Evolutionary conservation across 192 early-diverging fungal genomes (phyloP).

Genomic region (Polychytrium aggregatum): DNA sequence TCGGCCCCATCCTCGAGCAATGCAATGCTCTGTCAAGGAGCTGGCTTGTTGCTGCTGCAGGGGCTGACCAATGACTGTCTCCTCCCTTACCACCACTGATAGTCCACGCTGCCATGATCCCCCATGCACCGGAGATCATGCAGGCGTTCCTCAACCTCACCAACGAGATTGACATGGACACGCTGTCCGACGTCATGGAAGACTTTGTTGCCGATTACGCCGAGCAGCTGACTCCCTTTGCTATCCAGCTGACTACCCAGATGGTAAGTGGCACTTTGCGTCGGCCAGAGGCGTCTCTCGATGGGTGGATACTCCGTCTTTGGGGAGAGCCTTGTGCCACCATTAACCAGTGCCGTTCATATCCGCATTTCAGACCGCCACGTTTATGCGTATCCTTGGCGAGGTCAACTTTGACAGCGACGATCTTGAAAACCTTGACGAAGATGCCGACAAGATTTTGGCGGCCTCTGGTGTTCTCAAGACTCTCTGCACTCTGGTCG

Average conservation of each 20-base stretch:
- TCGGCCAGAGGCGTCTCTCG: no score
- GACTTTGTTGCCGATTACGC: constrained; percentile 85
- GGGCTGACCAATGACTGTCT: not conserved
- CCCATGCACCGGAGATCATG: constrained; percentile 78
- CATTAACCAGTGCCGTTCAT: no score
- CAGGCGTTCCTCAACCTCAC: constrained; percentile 74
- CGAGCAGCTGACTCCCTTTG: constrained; percentile 83
- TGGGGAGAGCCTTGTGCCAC: no score
- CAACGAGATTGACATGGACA: constrained; percentile 90
- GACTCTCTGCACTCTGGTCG: constrained; percentile 77
- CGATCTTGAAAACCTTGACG: constrained; percentile 43
- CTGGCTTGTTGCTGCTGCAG: not conserved
- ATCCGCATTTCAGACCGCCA: constrained; percentile 45
- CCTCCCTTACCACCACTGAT: not conserved
- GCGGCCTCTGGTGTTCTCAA: constrained; percentile 83
- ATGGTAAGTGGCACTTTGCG: constrained; percentile 30
- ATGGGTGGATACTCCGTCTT: no score
- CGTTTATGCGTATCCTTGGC: constrained; percentile 74
- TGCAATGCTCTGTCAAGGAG: not conserved
- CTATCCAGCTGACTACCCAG: constrained; percentile 76
- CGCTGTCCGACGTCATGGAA: constrained; percentile 76
- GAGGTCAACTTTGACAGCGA: constrained; percentile 43
- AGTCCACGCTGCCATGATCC: constrained; percentile 63
- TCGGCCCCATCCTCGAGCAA: no score
- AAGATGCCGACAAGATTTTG: constrained; percentile 72